Evolutionary conservation across 371 early-diverging fungal species (phyloP).

Genomic region (Parasitella parasitica): DNA sequence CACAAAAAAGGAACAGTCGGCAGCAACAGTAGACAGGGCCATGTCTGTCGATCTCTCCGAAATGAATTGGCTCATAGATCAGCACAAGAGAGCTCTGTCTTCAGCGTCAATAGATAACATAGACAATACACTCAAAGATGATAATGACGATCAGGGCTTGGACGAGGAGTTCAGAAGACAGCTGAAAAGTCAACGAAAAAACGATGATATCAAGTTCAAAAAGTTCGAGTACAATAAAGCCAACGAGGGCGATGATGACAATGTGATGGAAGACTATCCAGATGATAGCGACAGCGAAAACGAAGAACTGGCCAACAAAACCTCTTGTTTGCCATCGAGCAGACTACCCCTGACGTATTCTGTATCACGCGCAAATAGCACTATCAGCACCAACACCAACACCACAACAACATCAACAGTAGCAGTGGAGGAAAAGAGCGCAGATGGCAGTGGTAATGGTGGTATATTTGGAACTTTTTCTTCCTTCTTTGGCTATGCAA

Average conservation of each 20-base stretch:
- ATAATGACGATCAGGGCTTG: constrained; percentile 16
- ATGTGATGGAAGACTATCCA: constrained; percentile 16
- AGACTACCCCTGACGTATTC: constrained; percentile 18
- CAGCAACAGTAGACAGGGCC: background rate
- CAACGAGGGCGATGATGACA: background rate
- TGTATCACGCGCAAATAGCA: constrained; percentile 13
- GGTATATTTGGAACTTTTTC: constrained; percentile 9
- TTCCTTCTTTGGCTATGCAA: constrained; percentile 11
- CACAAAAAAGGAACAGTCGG: constrained; percentile 23
- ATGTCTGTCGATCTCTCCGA: constrained; percentile 8
- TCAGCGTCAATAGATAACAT: background rate
- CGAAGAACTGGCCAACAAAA: background rate
- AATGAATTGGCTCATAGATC: constrained; percentile 23
- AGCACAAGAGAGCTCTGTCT: constrained; percentile 28
- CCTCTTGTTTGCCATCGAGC: background rate
- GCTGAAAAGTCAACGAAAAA: constrained; percentile 24
- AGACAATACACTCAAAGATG: background rate
- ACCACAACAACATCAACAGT: background rate
- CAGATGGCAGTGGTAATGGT: background rate
- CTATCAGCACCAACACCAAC: background rate
- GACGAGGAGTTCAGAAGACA: constrained; percentile 28
- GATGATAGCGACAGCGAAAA: constrained; percentile 16
- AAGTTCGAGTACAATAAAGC: constrained; percentile 25
- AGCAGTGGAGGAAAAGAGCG: background rate
- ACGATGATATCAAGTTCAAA: constrained; percentile 24